Percentiles rank a stretch among this genome's conserved stretches.
Conservation (phyloP, 805 yeast genomes). For the Metschnikowia cerradonensis region DNA sequence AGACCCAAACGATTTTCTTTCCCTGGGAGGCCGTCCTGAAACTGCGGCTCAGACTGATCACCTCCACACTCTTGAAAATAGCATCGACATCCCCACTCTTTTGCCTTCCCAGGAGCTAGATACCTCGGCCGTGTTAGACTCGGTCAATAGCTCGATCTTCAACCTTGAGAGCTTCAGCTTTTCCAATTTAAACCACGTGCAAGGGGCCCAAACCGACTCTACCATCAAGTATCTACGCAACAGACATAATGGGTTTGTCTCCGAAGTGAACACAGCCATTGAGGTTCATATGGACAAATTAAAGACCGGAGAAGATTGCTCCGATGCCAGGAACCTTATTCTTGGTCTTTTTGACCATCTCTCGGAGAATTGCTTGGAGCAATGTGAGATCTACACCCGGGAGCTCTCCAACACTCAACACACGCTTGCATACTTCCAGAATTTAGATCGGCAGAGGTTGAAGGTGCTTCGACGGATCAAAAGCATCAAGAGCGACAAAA, state of each 20-base stretch:
- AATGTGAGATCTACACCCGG: slow-evolving; percentile 43
- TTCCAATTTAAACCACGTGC: neutral
- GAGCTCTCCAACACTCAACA: slow-evolving; percentile 29
- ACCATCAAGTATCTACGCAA: slow-evolving; percentile 3
- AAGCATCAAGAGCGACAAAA: slow-evolving; percentile 36
- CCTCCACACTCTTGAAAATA: neutral
- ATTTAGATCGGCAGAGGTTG: slow-evolving; percentile 39
- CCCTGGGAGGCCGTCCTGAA: slow-evolving; percentile 5
- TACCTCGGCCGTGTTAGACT: neutral
- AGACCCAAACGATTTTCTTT: slow-evolving; percentile 19
- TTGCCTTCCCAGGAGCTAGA: neutral
- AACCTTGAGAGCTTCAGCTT: neutral
- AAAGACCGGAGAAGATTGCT: slow-evolving; percentile 12
- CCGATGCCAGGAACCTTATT: slow-evolving; percentile 2
- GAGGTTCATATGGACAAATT: slow-evolving; percentile 6
- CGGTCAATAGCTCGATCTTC: neutral
- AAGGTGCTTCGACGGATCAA: slow-evolving; percentile 33
- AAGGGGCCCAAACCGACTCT: neutral
- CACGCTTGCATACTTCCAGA: slow-evolving; percentile 27
- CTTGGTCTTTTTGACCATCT: slow-evolving; percentile 19
- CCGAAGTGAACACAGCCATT: slow-evolving; percentile 5
- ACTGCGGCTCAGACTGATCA: neutral
- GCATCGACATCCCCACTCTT: neutral
- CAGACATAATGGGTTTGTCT: slow-evolving; percentile 5
- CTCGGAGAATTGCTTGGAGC: slow-evolving; percentile 41